Evolutionary conservation across 2,329 filamentous ascomycete genomes (phyloP).

Genomic region (Monilinia fructigena): DNA sequence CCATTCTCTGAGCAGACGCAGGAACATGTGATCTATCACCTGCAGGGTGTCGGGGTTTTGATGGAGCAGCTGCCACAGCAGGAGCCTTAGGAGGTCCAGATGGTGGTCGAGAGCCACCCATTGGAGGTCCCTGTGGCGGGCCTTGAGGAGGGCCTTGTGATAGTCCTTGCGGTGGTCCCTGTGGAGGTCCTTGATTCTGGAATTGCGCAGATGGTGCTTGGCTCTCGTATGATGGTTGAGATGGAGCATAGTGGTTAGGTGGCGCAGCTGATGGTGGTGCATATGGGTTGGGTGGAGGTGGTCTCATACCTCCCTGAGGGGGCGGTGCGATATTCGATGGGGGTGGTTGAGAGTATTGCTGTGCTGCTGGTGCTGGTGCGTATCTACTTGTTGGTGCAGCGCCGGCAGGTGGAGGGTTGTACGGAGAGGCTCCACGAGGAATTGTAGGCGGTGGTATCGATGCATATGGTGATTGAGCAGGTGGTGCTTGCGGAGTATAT

Average conservation of each 20-base stretch:
- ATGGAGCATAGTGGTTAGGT: slow-evolving; percentile 61
- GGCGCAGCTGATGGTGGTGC: slow-evolving; percentile 44
- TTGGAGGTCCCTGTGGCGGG: slow-evolving; percentile 41
- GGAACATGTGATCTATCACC: slow-evolving; percentile 93
- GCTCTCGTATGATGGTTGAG: slow-evolving; percentile 53
- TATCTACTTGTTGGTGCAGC: slow-evolving; percentile 74
- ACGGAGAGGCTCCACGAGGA: slow-evolving; percentile 77
- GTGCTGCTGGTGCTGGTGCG: slow-evolving; percentile 62
- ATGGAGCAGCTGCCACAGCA: slow-evolving; percentile 44
- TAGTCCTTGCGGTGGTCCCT: slow-evolving; percentile 49
- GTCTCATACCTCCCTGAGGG: slow-evolving; percentile 44
- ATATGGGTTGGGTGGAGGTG: slow-evolving; percentile 51
- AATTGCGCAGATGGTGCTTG: slow-evolving; percentile 44
- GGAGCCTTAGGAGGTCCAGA: slow-evolving; percentile 38
- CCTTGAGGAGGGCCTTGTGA: slow-evolving; percentile 46
- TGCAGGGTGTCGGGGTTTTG: slow-evolving; percentile 68
- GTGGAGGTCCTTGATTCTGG: slow-evolving; percentile 45
- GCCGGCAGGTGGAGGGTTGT: slow-evolving; percentile 73
- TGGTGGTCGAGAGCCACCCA: slow-evolving; percentile 47
- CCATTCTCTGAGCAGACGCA: slow-evolving; percentile 69
- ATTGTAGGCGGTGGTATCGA: slow-evolving; percentile 55
- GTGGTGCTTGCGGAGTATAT: slow-evolving; percentile 60
- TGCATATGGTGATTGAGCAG: slow-evolving; percentile 41
- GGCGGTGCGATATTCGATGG: slow-evolving; percentile 44
- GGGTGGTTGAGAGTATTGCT: slow-evolving; percentile 50